A percentile compares a stretch with the other conserved stretches of the same genome.
Evolutionary conservation across 306 rosid genomes (phyloP).

Genomic region (Dryas drummondii): DNA sequence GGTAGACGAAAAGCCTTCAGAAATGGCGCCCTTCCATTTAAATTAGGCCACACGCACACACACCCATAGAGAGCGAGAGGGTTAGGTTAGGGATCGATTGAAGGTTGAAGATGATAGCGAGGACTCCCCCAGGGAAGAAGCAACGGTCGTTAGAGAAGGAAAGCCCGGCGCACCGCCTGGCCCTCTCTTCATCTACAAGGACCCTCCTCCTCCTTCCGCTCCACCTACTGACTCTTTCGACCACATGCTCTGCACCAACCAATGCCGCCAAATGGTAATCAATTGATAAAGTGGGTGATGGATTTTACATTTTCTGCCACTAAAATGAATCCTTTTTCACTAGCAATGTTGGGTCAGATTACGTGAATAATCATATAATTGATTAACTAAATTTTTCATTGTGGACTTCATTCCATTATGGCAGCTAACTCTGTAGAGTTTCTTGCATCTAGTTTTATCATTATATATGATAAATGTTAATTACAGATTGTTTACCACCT

Average conservation of each 20-base stretch:
- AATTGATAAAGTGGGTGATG: neutral
- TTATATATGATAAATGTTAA: neutral
- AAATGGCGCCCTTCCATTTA: conserved; percentile 30
- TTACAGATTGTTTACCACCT: neutral
- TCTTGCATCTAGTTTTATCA: neutral
- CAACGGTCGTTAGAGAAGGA: conserved; percentile 41
- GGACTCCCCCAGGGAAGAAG: conserved; percentile 82
- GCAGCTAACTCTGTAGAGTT: neutral
- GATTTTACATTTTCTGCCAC: neutral
- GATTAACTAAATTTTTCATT: neutral
- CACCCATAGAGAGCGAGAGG: neutral
- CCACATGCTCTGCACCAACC: conserved; percentile 78
- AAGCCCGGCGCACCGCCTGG: conserved; percentile 31
- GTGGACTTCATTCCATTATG: neutral
- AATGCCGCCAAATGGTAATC: conserved; percentile 89
- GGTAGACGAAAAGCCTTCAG: neutral
- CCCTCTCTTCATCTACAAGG: conserved; percentile 78
- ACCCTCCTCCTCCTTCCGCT: conserved; percentile 29
- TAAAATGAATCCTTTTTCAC: neutral
- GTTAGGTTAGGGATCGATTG: neutral
- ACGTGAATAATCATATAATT: neutral
- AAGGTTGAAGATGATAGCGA: conserved; percentile 47
- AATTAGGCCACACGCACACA: neutral
- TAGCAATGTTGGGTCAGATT: neutral
- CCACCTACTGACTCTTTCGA: conserved; percentile 30